These are phyloP conservation scores for Amanita phalloides DNA, from an alignment of 768 basidiomycete species.

Conservation along the genomic window DNA sequence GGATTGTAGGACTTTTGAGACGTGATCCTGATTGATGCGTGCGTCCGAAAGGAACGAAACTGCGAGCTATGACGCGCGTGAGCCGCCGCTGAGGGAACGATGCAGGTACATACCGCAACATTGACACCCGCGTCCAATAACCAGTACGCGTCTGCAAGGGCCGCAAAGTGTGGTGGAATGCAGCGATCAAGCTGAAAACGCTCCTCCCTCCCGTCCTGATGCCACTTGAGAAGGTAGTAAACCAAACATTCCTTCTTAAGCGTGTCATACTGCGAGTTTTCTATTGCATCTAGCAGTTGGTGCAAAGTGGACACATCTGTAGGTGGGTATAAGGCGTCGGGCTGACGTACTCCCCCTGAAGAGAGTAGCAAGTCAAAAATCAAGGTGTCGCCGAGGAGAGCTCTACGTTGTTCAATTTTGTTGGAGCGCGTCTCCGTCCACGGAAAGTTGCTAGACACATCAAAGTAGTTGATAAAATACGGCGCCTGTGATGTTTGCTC, in stretches of 20 bases:
- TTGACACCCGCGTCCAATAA: constrained; percentile 62
- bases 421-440: constrained; percentile 43
- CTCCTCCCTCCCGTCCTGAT: constrained; percentile 50
- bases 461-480: constrained; percentile 3
- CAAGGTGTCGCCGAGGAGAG: constrained; percentile 47
- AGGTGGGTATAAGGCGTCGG: constrained; percentile 64
- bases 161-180: constrained; percentile 68
- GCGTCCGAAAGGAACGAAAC: constrained; percentile 65
- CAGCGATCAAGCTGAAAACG: constrained; percentile 39
- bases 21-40: constrained; percentile 65
- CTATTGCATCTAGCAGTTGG: constrained; percentile 50
- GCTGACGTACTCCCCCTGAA: constrained; percentile 48
- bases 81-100: not conserved
- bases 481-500: not conserved
- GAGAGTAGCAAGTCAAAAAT: constrained; percentile 67
- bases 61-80: constrained; percentile 37
- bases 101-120: constrained; percentile 36
- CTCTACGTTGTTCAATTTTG: constrained; percentile 55
- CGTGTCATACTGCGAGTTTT: constrained; percentile 51
- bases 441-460: constrained; percentile 30
- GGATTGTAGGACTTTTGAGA: constrained; percentile 68
- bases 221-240: constrained; percentile 77
- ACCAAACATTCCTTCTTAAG: constrained; percentile 75
- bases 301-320: constrained; percentile 39
- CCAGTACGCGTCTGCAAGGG: constrained; percentile 82